Base-by-base conservation (phyloP, 1,284 basidiomycete species). In the Ustilago tritici region DNA sequence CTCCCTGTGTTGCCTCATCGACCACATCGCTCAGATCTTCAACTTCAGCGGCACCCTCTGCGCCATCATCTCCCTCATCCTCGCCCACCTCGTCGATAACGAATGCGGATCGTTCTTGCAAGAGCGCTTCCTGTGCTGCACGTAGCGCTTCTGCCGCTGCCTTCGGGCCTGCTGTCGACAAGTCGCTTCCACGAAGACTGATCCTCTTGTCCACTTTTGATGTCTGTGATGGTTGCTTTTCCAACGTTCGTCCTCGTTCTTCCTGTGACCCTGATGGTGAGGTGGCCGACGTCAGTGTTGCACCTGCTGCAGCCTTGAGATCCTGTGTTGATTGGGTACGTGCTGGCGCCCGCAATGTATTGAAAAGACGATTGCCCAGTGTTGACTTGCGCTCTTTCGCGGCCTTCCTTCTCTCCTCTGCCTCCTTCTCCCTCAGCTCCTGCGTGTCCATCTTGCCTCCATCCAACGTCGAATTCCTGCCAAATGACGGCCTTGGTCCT, bases 401-500 rank as follows among this genome's bases (percentile, higher is more conserved):
- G 36, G 61, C 68, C 34, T 23, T 76, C 59, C 55, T 62, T 35
- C 61, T 61, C 71, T 56, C 69, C 56, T 65, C 74, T 12, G 76
- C 76, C 38, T 75, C 72, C 53, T 76, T 82, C 56, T 81, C 80
- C 31, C 73, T 54, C 61, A 76, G 38, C 66, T 79, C 81, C 36
- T 73, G 70, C 35, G 63, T 77, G 36, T 77, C 78, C 61, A 80
- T 79, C 63, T 58, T 70, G 12, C 78, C 78, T 0, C 76, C 76
- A 59, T 78, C 76, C 41, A 78, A 31, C 12, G 76, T 78, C 57
- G 67, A 66, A 14, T 78, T 74, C 19, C 76, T 55, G 3, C 78
- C 81, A 65, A 86, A 86, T 31, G 78, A 79, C 10, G 84, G 81
- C 41, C 75, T 67, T 11, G 84, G 84, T n/a, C 84, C 84, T 12